These are phyloP conservation scores for Hypoxylon subgilvum DNA, from an alignment of 495 filamentous ascomycete species.

Conservation along the genomic window DNA sequence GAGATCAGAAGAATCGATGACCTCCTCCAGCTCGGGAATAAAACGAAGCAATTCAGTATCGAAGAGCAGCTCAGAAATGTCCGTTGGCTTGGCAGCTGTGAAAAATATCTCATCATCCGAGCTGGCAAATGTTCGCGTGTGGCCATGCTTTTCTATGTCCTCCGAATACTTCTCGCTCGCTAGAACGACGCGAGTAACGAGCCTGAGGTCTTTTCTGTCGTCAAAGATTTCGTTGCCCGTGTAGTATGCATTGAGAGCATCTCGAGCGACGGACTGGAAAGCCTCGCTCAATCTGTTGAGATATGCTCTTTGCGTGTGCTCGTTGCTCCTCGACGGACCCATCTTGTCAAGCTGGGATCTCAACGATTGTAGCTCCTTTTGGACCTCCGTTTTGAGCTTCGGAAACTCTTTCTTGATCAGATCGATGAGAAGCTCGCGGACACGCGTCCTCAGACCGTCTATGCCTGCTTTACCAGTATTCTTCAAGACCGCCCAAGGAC, in stretches of 20 bases:
- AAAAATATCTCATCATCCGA: conserved; percentile 7
- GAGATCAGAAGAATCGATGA: conserved; percentile 21
- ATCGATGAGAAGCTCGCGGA: conserved; percentile 46
- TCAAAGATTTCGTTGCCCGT: conserved; percentile 47
- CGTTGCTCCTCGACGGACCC: conserved; percentile 23
- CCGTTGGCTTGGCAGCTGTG: neutral
- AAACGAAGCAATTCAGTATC: too few species aligned
- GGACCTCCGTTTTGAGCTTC: conserved; percentile 48
- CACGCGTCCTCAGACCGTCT: conserved; percentile 46
- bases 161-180: conserved; percentile 52
- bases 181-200: conserved; percentile 55
- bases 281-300: conserved; percentile 41
- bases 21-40: conserved; percentile 37
- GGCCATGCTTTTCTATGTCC: conserved; percentile 47
- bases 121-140: conserved; percentile 46
- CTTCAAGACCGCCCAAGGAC: conserved; percentile 25
- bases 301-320: conserved; percentile 46
- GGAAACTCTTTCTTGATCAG: conserved; percentile 54
- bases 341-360: neutral
- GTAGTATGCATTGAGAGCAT: conserved; percentile 44
- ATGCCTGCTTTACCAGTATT: conserved; percentile 47
- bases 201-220: conserved; percentile 24
- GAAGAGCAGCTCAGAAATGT: neutral
- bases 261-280: conserved; percentile 36
- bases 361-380: neutral